phyloP scores from a whole-genome alignment of 306 rosid species.

The Ormosia semicastrata region DNA sequence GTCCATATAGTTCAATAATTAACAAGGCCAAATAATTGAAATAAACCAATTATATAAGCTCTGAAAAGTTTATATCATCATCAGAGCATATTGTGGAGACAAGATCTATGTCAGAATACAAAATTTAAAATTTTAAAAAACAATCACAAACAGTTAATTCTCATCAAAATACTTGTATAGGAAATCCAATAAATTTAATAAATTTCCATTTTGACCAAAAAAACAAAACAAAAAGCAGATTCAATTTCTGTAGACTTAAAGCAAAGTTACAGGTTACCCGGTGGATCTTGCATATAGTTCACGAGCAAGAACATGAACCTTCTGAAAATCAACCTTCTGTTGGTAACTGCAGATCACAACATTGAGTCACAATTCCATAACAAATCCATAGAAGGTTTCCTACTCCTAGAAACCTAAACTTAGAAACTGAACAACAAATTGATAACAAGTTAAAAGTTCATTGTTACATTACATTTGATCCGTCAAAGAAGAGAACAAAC shows the following conservation, averaged over 20 bases:
- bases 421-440: background rate
- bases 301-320: conserved; percentile 1
- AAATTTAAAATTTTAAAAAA: too few species aligned
- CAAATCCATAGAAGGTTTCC: background rate
- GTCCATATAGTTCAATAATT: background rate
- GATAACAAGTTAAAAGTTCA: background rate
- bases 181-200: background rate
- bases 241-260: background rate
- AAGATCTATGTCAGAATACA: too few species aligned
- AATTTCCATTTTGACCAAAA: background rate
- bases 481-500: conserved; percentile 7
- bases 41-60: background rate
- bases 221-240: background rate
- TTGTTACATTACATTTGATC: conserved; percentile 11
- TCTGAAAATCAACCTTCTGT: conserved; percentile 12
- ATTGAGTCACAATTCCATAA: background rate
- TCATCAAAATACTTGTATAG: background rate
- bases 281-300: conserved; percentile 26
- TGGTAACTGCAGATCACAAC: conserved; percentile 17
- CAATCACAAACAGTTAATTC: background rate
- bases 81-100: background rate
- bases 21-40: background rate
- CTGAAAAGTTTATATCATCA: background rate
- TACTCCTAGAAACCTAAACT: background rate
- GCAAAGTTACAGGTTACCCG: background rate